Base-by-base conservation (phyloP, 163 green algal genomes). In the Botryococcus braunii region DNA sequence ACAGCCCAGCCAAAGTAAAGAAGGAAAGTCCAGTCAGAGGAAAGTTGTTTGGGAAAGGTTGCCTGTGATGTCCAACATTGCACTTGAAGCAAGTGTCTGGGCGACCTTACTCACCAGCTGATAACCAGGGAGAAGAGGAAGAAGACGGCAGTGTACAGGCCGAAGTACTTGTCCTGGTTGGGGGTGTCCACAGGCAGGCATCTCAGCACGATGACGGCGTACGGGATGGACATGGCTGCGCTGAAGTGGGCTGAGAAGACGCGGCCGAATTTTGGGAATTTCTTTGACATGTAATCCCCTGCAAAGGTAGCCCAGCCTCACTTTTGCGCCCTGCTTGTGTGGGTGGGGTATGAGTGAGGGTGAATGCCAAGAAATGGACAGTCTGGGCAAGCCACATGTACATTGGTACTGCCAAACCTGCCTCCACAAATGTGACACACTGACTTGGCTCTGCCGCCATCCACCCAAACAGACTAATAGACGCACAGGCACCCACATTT, bases 81-180 rank as follows among this genome's bases (percentile, higher is more conserved):
- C n/a, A n/a, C n/a, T n/a, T n/a, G n/a, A n/a, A n/a, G n/a, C n/a
- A n/a, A n/a, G n/a, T n/a, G n/a, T n/a, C n/a, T n/a, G n/a, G n/a
- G n/a, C n/a, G n/a, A n/a, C n/a, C n/a, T n/a, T 1, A 74, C 82
- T 0, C 72, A 66, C 85, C 86, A 92, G 68, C 69, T 87, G 66
- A 83, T 86, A 3, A 84, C 36, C 4, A 86, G 27, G 3, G 83
- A 82, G 60, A 73, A 75, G 21, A 71, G 32, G 4, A 75, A 59
- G 7, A 83, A 62, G 11, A 62, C 41, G 2, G 55, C 59, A 0
- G 47, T 68, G 35, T 85, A 82, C 0, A 77, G 1, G 8, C 35
- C 68, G n/a, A 80, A 65, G 3, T 23, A 66, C 37, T 27, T 35
- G 8, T 37, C 4, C 36, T 46, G 27, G 40, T 11, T 34, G 8